Evolutionary conservation across 352 stramenopile genomes (phyloP), one percentile per base, ranked within the genome.

Genomic region (Plasmopara halstedii): DNA sequence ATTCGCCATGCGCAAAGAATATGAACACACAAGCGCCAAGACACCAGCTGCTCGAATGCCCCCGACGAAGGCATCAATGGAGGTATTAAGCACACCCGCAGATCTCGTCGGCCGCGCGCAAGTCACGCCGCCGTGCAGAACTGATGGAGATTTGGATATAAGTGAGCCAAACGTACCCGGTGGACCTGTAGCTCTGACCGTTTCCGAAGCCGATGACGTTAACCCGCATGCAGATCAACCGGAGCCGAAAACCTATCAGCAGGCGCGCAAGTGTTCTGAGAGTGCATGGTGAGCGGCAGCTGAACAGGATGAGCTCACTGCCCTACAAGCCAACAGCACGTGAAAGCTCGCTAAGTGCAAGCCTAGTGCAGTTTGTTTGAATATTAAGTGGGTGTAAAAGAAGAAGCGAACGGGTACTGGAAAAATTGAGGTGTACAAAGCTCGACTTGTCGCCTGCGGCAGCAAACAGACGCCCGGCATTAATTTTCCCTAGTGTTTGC

Each of bases 61-160:
- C 7, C 6, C 13, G 33, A 18, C n/a, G 14, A 38, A 17, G 13
- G n/a, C 33, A 13, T 19, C 11, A 29, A 29, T 29, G 34, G 17
- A 4, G n/a, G 17, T 20, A 23, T 6, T n/a, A n/a, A n/a, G n/a
- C 15, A 25, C 34, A 18, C 34, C 17, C 4, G n/a, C 17, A 23
- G 34, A 39, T 39, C 34, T 39, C 34, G 34, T 39, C 34, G 34
- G n/a, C n/a, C n/a, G n/a, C n/a, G n/a, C n/a, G n/a, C n/a, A n/a
- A n/a, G n/a, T n/a, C n/a, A n/a, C n/a, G 17, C 2, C 34, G 17
- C 14, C 34, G 34, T 39, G 1, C 17, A 5, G 15, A 39, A 14
- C 34, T 14, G 34, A 39, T 39, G 8, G 17, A 39, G 17, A 35
- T 13, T 8, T 18, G n/a, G n/a, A n/a, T 8, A 17, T 8, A 17